These are phyloP conservation scores for Phytophthora sojae DNA, from an alignment of 352 stramenopile genomes.

Conservation along the genomic window DNA sequence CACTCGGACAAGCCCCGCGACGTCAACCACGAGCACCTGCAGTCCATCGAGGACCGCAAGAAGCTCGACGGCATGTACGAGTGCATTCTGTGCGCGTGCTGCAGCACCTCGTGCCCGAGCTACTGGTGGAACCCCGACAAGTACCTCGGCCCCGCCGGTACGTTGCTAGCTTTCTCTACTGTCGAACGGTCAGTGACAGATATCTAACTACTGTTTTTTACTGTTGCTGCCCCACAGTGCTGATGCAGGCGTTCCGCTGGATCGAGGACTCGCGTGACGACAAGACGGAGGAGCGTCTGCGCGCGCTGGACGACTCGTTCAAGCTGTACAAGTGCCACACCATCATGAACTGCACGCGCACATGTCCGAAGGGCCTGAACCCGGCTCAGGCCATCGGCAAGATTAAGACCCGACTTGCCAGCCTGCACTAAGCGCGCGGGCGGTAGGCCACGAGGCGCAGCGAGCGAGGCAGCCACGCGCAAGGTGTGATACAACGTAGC, in stretches of 20 bases:
- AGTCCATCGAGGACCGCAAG: slow-evolving; percentile 97
- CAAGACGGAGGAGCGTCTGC: slow-evolving; percentile 95
- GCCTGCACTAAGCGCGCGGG: slow-evolving; percentile 63
- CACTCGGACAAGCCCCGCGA: slow-evolving; percentile 93
- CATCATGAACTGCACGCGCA: slow-evolving; percentile 99
- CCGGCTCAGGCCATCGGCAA: slow-evolving; percentile 98
- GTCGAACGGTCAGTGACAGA: not conserved
- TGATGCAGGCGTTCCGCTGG: slow-evolving; percentile 98
- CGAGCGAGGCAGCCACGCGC: not conserved
- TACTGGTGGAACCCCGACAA: slow-evolving; percentile 99
- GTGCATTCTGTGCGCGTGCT: slow-evolving; percentile 99
- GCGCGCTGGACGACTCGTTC: slow-evolving; percentile 98
- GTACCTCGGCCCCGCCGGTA: slow-evolving; percentile 93
- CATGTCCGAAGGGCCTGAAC: slow-evolving; percentile 99
- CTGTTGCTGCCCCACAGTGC: slow-evolving; percentile 52
- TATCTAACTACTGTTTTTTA: slow-evolving; percentile 7
- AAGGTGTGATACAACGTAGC: slow-evolving; percentile 31
- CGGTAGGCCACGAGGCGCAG: slow-evolving; percentile 1
- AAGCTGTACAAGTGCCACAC: slow-evolving; percentile 99
- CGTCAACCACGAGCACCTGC: slow-evolving; percentile 87
- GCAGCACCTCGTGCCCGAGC: slow-evolving; percentile 97
- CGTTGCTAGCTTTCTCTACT: slow-evolving; percentile 4
- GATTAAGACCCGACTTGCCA: slow-evolving; percentile 97
- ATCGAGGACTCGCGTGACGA: slow-evolving; percentile 99
- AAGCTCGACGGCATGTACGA: slow-evolving; percentile 99